Conservation (phyloP, 1,139 yeast species). For the Blastobotrys capitulatus region DNA sequence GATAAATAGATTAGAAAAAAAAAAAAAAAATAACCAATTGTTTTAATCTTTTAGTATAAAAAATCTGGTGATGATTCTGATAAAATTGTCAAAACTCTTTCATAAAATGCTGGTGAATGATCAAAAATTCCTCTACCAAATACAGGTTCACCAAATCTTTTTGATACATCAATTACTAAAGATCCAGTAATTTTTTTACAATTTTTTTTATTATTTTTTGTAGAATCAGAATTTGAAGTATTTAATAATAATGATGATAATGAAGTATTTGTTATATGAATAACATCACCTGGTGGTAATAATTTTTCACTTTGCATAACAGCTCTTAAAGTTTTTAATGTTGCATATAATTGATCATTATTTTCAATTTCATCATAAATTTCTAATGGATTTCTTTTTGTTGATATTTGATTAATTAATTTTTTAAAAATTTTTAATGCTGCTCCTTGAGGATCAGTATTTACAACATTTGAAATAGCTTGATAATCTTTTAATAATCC, state of each 20-base stretch:
- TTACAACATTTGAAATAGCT: conserved; percentile 28
- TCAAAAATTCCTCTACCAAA: conserved; percentile 35
- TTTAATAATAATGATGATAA: too few relatives aligned
- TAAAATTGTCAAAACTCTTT: conserved; percentile 28
- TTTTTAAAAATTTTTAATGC: conserved; percentile 26
- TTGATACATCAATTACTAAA: conserved; percentile 30
- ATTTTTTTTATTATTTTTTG: conserved; percentile 28
- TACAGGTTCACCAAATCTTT: conserved; percentile 32
- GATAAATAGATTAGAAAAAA: too few relatives aligned
- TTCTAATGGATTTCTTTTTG: conserved; percentile 24
- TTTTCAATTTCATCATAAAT: conserved; percentile 22
- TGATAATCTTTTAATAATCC: conserved; percentile 34
- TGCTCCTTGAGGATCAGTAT: conserved; percentile 28
- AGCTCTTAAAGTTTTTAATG: conserved; percentile 27
- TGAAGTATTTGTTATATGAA: conserved; percentile 29
- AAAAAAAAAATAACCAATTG: neutral
- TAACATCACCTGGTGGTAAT: conserved; percentile 34
- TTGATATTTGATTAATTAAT: conserved; percentile 28
- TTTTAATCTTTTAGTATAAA: neutral
- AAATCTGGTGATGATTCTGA: neutral
- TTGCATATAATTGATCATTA: conserved; percentile 30
- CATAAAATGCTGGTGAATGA: conserved; percentile 34
- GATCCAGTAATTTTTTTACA: conserved; percentile 31
- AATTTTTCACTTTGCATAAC: conserved; percentile 33
- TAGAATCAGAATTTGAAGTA: conserved; percentile 14